Base-by-base conservation (phyloP, 2,329 filamentous ascomycete species). In the Cytospora paraplurivora region DNA sequence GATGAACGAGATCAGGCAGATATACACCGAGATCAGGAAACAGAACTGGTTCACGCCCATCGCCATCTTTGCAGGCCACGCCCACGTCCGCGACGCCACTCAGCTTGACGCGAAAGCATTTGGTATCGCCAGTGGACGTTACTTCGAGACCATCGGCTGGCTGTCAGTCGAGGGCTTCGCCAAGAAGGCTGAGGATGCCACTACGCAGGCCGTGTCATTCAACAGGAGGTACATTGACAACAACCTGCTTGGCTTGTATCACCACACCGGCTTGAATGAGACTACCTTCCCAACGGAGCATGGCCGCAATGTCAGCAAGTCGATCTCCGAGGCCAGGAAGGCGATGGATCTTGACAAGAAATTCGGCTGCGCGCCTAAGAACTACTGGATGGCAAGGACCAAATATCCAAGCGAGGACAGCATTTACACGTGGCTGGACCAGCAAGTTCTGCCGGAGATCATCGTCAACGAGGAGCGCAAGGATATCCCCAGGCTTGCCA, bases 91-190 rank as follows among this genome's bases (percentile, higher is more conserved):
- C 10, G 93, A 97, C 72, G 91, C 92, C 69, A 85, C 85, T 49
- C 86, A 84, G 65, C 97, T 92, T 70, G 94, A 97, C 74, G 83
- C 84, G 47, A 88, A 87, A 60, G 87, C 93, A 0, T 88, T 90
- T 67, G 93, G 89, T 1, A 80, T 98, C 6, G 93, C 93, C 49
- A 95, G 91, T 69, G 94, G 94, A 4, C 85, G 94, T 0, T 98
- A 97, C 75, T 90, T 97, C 81, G 94, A 98, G 78, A 97, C 94
- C 0, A 88, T 98, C 56, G 94, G 94, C 1, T 98, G 95, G 84
- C 87, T 95, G 85, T 96, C 93, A 0, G 87, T 97, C 53, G 83
- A 89, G 62, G 92, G 92, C 37, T 69, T 85, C 61, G 69, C 74
- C 50, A 79, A 78, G 68, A 75, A 73, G 66, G 61, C 67, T 59